phyloP scores from a whole-genome alignment of 2,329 filamentous ascomycete species.

The Pseudopyrenochaeta lycopersici region DNA sequence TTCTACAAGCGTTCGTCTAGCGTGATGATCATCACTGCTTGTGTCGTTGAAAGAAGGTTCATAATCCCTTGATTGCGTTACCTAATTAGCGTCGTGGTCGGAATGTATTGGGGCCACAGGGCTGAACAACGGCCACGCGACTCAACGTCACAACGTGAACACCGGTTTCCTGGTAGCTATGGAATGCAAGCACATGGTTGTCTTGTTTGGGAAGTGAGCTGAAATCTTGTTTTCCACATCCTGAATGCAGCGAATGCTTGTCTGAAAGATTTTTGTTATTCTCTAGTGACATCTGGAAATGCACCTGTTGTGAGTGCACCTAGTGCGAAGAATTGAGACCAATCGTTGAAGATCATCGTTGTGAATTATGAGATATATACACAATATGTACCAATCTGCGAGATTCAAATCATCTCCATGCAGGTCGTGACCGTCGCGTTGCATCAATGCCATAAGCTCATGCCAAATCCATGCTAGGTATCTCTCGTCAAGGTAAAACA shows the following conservation, averaged over 20 bases:
- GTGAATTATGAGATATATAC: slow-evolving; percentile 8
- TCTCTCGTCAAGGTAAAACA: slow-evolving; percentile 10
- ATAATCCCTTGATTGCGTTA: neutral
- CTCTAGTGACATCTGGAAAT: neutral
- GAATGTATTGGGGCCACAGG: neutral
- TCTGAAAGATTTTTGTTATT: too few species aligned
- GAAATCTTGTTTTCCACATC: too few species aligned
- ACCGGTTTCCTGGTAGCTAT: neutral
- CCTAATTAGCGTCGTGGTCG: neutral
- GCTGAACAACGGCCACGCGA: neutral
- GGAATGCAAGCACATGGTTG: neutral
- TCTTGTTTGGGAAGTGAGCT: neutral
- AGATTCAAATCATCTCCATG: neutral
- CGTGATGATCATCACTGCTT: neutral
- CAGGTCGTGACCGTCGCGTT: neutral
- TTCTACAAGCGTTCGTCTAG: neutral
- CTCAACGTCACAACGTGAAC: neutral
- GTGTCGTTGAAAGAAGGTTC: neutral
- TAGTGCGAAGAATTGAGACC: too few species aligned
- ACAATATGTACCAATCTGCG: slow-evolving; percentile 2
- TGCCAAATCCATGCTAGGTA: slow-evolving; percentile 8
- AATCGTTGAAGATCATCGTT: neutral
- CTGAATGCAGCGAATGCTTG: neutral
- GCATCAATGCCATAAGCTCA: neutral
- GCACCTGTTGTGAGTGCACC: too few species aligned